Percentiles rank a stretch among this genome's conserved stretches.
Conservation (phyloP, 129 eudicot species). For the Apium graveolens region DNA sequence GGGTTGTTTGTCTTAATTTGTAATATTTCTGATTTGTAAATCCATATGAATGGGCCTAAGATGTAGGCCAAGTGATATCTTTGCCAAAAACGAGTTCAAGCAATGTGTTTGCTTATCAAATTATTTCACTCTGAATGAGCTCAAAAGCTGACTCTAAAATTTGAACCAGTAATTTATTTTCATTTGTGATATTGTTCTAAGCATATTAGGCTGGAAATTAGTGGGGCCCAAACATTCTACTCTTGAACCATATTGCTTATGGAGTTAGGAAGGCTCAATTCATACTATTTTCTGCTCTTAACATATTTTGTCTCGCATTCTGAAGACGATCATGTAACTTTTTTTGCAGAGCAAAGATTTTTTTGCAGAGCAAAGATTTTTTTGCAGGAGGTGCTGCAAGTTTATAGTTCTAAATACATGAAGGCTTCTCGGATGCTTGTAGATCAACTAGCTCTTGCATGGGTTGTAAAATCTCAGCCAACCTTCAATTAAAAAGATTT, state of each 20-base stretch:
- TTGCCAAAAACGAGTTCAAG: background rate
- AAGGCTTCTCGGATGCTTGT: too few species aligned
- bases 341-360: too few species aligned
- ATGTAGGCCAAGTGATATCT: background rate
- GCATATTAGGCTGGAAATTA: background rate
- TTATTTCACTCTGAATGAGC: background rate
- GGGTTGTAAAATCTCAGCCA: too few species aligned
- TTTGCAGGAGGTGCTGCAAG: too few species aligned
- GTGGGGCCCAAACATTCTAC: background rate
- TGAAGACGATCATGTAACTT: too few species aligned
- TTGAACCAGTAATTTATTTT: background rate
- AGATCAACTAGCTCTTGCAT: too few species aligned
- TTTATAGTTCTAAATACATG: too few species aligned
- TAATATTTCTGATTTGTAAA: background rate
- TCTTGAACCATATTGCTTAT: background rate
- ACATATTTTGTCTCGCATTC: too few species aligned
- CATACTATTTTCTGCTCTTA: background rate
- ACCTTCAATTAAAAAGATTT: too few species aligned
- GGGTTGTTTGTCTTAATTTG: background rate
- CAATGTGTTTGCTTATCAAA: background rate
- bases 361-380: too few species aligned
- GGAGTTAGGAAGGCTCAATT: background rate
- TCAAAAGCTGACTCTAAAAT: background rate
- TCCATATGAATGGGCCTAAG: background rate
- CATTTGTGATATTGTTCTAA: background rate